Evolutionary conservation across 2,329 filamentous ascomycete genomes (phyloP), one percentile per base, ranked within the genome.

Genomic region (Colletotrichum gigasporum): DNA sequence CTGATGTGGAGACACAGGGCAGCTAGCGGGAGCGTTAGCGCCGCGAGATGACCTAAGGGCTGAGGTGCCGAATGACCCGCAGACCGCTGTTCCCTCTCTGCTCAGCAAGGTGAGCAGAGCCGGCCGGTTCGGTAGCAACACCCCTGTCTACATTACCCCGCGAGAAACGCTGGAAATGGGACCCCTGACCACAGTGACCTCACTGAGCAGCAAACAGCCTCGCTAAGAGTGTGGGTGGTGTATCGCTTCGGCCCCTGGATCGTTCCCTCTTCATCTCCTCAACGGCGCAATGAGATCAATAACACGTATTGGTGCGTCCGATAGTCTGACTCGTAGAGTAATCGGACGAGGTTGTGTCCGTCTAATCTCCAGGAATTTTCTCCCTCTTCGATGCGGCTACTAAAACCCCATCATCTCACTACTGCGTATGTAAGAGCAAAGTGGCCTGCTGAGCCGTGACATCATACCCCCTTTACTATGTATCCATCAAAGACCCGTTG

Each of bases 71-170:
- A 48, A 37, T 42, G 61, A 54, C 61, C 55, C 61, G 47, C 55
- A 58, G 44, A 52, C 59, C 52, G 52, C 59, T 63, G 24, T 59
- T 52, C 45, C 26, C 37, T 28, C 22, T n/a, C 12, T 8, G 35
- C 42, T 24, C 34, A 16, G 41, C 9, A 24, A 22, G 45, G 26
- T 34, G 35, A 30, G 26, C 52, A 45, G 26, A n/a, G 20, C 47
- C 56, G 41, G 53, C 51, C 52, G 44, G 35, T 14, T 39, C 60
- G 60, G 54, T 34, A 45, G 47, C 32, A 37, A 26, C 30, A 63
- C 52, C 44, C 54, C 44, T 63, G 54, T 59, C 32, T 64, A 54
- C 61, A 55, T 41, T 64, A 54, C 61, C 61, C 61, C 61, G 48
- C 61, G 41, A 54, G 56, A 47, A 35, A 39, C 47, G 20, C 22